A percentile compares a stretch with the other conserved stretches of the same genome.
These are phyloP conservation scores for Sphaerulina vaccinii DNA, from an alignment of 2,329 filamentous ascomycete genomes.

Conservation along the genomic window DNA sequence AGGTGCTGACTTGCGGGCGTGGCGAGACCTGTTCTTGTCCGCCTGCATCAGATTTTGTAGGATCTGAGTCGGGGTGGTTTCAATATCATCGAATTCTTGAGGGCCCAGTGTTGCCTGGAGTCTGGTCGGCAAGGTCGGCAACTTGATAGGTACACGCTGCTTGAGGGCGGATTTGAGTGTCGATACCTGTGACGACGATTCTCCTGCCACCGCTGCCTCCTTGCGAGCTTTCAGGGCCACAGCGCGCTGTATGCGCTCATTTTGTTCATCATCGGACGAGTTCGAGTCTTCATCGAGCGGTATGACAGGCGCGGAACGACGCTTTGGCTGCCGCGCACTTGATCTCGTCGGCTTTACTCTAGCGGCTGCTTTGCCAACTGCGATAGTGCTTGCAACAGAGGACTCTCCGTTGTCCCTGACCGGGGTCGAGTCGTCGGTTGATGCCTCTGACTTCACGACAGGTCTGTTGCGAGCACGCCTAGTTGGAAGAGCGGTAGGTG, in stretches of 20 bases:
- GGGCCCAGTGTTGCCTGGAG: neutral
- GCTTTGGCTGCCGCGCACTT: too few species aligned
- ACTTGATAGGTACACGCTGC: neutral
- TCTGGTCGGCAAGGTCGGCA: neutral
- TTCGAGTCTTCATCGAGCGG: conserved; percentile 4
- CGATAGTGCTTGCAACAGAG: too few species aligned
- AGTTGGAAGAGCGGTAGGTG: neutral
- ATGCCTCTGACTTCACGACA: too few species aligned
- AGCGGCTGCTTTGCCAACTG: too few species aligned
- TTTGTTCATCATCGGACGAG: conserved; percentile 2
- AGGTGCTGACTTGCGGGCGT: conserved; percentile 3
- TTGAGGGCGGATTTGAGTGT: neutral
- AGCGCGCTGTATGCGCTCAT: neutral
- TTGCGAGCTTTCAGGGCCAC: conserved; percentile 4
- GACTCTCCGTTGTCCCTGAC: too few species aligned
- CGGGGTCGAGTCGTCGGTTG: too few species aligned
- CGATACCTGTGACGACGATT: neutral
- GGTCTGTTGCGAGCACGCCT: too few species aligned
- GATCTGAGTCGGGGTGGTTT: neutral
- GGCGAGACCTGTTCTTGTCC: neutral
- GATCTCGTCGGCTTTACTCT: too few species aligned
- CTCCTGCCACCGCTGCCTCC: neutral
- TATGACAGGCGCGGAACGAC: neutral
- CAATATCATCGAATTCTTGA: conserved; percentile 1
- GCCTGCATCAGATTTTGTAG: neutral